Conservation (phyloP, 176 grass and related monocot species). For the Triticum dicoccoides region DNA sequence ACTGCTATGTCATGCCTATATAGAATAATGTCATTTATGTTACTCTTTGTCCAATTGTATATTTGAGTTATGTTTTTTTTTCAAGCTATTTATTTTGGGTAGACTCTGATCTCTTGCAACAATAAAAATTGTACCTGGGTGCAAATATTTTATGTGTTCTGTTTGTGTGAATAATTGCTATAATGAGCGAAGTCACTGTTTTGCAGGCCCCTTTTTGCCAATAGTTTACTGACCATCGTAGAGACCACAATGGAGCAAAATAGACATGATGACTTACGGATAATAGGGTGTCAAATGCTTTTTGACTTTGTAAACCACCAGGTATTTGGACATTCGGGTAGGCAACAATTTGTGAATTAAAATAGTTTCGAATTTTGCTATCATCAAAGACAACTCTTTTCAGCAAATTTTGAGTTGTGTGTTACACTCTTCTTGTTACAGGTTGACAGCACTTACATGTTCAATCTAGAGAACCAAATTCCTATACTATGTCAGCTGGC, state of each 20-base stretch:
- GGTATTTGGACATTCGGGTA: conserved; percentile 51
- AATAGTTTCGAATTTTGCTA: background rate
- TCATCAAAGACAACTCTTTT: conserved; percentile 3
- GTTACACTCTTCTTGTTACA: conserved; percentile 35
- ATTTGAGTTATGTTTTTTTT: background rate
- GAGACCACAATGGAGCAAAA: conserved; percentile 84
- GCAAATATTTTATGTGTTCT: background rate
- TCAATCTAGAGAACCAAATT: conserved; percentile 92
- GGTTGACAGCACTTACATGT: conserved; percentile 90
- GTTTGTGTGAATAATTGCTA: background rate
- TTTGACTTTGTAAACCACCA: conserved; percentile 94
- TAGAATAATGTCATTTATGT: background rate
- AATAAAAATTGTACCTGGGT: background rate
- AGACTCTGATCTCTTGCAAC: background rate
- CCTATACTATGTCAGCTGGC: conserved; percentile 75
- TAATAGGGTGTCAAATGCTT: conserved; percentile 71
- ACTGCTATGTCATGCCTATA: background rate
- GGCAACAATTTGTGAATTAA: conserved; percentile 15
- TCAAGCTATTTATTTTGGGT: background rate
- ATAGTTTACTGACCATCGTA: conserved; percentile 79
- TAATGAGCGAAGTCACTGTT: conserved; percentile 20
- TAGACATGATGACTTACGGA: conserved; percentile 74
- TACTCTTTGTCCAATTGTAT: background rate
- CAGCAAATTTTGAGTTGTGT: conserved; percentile 10
- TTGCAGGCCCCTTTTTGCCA: conserved; percentile 92